These are phyloP conservation scores for Pleurotus pulmonarius DNA, from an alignment of 768 basidiomycete species.

Conservation along the genomic window DNA sequence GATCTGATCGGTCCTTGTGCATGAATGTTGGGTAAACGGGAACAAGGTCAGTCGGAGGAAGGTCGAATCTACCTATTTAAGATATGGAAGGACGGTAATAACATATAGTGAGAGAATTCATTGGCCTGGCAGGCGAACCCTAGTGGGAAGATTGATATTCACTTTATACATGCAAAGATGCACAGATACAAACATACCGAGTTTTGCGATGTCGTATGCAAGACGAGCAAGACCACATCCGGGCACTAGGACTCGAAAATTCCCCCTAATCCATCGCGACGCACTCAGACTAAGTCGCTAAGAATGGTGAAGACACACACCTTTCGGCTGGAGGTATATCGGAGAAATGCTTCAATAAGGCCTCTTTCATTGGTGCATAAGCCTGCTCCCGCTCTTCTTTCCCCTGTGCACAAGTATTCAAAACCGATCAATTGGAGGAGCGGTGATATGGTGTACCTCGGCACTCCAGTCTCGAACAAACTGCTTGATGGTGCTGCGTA, in stretches of 20 bases:
- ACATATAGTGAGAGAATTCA: conserved; percentile 95
- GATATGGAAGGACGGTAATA: conserved; percentile 84
- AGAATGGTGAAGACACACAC: conserved; percentile 24
- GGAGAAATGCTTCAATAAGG: conserved; percentile 61
- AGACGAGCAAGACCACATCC: conserved; percentile 88
- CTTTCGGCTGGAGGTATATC: conserved; percentile 52
- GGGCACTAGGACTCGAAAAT: conserved; percentile 78
- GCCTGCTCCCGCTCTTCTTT: conserved; percentile 69
- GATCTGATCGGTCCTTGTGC: conserved; percentile 55
- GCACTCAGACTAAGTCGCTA: conserved; percentile 1
- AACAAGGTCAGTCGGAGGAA: not conserved
- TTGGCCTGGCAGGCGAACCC: conserved; percentile 92
- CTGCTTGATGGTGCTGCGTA: conserved; percentile 89
- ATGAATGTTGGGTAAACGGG: conserved; percentile 1
- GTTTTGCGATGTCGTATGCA: conserved; percentile 81
- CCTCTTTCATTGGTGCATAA: conserved; percentile 81
- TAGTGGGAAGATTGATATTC: conserved; percentile 21
- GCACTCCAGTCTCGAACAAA: conserved; percentile 92
- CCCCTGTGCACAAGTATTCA: conserved; percentile 43
- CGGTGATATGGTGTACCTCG: conserved; percentile 45
- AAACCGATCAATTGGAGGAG: not conserved
- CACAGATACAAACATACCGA: conserved; percentile 44
- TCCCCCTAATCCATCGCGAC: conserved; percentile 31
- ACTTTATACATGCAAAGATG: not conserved
- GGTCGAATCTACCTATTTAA: conserved; percentile 65